Base-by-base conservation (phyloP, 192 early-diverging fungal species). In the Backusella morwellensis region DNA sequence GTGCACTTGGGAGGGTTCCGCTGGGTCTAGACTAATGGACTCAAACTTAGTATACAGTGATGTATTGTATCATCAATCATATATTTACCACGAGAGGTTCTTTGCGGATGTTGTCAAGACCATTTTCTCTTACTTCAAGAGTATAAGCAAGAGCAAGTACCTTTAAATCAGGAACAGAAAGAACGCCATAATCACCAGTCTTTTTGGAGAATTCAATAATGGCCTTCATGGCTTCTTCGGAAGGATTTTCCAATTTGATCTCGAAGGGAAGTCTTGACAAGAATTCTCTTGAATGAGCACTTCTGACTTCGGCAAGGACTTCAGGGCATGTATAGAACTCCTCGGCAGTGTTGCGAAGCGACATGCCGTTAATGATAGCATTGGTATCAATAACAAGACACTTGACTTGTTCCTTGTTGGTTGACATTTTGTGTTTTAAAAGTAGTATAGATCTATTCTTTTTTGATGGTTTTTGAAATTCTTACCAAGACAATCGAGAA, bases 71-170 rank as follows among this genome's bases (percentile, higher is more conserved):
- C 32, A 32, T 32, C 32, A 32, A 32, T 32, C 32, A 32, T 73
- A 21, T 35, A 50, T 54, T 66, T 80, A 81, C 80, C 74, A 75
- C 73, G n/a, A 85, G 34, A 35, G 93, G 97, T 78, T 95, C 93
- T 17, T 86, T 87, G 17, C 95, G 82, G 73, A 99, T 83, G 8
- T 89, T 83, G 40, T 80, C 84, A 75, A 88, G 82, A 0, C 96
- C 97, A 75, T 93, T 92, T 23, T 79, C 85, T 79, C 95, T 90
- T 75, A 91, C 88, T 75, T 97, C 96, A 26, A 99, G 78, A 88
- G 93, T 95, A 70, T 91, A 95, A 0, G 94, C 91, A 76, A 99
- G 82, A 6, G 97, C 97, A 32, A 99, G 82, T 12, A 98, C 91
- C 79, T 92, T 94, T 68, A 98, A 78, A 91, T 99, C 97, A 15